Conservation (phyloP, 208 protist species). For the Leishmania tarentolae region DNA sequence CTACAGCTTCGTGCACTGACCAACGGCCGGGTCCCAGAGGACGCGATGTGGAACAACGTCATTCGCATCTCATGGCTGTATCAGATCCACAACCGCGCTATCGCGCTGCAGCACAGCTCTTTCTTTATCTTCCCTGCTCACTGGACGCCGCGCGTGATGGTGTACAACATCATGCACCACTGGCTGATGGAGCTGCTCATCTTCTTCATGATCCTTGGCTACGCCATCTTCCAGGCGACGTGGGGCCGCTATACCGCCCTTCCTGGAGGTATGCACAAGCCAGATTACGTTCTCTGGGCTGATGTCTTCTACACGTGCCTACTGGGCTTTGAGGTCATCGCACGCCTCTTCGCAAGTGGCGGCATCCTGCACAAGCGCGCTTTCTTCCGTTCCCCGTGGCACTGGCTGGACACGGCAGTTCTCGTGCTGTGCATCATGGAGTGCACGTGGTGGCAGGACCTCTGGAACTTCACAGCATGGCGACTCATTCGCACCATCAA, state of each 20-base stretch:
- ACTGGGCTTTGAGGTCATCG: conserved; percentile 81
- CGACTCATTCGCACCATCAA: conserved; percentile 88
- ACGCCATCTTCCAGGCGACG: conserved; percentile 85
- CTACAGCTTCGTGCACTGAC: conserved; percentile 59
- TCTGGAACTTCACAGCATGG: conserved; percentile 89
- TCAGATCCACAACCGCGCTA: conserved; percentile 79
- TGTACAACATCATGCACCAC: conserved; percentile 92
- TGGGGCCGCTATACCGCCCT: conserved; percentile 69
- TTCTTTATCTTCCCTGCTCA: conserved; percentile 86
- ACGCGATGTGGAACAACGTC: conserved; percentile 47
- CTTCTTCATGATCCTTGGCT: conserved; percentile 76
- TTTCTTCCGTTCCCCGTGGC: conserved; percentile 92
- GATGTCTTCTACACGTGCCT: conserved; percentile 89
- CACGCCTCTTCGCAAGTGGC: conserved; percentile 85
- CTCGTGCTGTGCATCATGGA: conserved; percentile 77
- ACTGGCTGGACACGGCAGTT: conserved; percentile 91
- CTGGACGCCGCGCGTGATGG: conserved; percentile 83
- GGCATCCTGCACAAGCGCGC: conserved; percentile 76
- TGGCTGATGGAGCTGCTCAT: conserved; percentile 84
- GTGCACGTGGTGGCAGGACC: conserved; percentile 69
- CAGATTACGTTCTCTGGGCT: conserved; percentile 75
- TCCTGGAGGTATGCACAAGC: conserved; percentile 40
- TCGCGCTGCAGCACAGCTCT: conserved; percentile 80
- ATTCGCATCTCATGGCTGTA: conserved; percentile 64
- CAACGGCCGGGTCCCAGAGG: conserved; percentile 60